Evolutionary conservation across 1,139 yeast genomes (phyloP).

Genomic region (Diutina neorugosa): DNA sequence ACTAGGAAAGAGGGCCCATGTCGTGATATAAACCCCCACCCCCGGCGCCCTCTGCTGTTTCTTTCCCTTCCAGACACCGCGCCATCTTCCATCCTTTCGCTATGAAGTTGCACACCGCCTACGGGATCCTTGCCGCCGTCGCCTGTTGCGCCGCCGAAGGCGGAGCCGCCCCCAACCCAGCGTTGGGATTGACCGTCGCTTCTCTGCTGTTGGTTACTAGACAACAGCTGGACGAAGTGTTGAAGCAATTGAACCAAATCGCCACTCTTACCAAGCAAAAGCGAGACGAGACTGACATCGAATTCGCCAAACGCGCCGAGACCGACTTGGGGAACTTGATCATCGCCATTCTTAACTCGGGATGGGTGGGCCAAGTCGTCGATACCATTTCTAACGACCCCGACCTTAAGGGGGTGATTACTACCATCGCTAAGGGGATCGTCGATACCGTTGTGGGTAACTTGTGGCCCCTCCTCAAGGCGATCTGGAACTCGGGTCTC

Average conservation of each 20-base stretch:
- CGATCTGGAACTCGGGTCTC: conserved; percentile 4
- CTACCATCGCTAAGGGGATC: neutral
- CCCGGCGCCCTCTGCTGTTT: neutral
- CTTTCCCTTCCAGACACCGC: neutral
- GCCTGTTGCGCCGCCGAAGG: neutral
- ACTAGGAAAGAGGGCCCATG: neutral
- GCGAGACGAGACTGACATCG: neutral
- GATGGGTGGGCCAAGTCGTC: neutral
- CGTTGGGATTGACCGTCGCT: neutral
- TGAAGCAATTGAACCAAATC: neutral
- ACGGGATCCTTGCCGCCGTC: neutral
- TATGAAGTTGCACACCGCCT: conserved; percentile 2
- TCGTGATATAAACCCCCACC: neutral
- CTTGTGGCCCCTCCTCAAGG: neutral
- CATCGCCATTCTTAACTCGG: neutral
- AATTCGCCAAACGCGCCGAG: neutral
- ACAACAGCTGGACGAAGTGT: neutral
- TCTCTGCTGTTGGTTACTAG: neutral
- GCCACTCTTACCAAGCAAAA: neutral
- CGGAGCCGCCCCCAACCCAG: neutral
- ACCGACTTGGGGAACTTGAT: conserved; percentile 2
- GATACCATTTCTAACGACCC: neutral
- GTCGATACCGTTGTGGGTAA: neutral
- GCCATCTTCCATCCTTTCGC: neutral
- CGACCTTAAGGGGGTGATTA: neutral